A percentile compares a stretch with the other conserved stretches of the same genome.
These are phyloP conservation scores for Globisporangium takayamanum DNA, from an alignment of 352 stramenopile genomes.

Conservation along the genomic window DNA sequence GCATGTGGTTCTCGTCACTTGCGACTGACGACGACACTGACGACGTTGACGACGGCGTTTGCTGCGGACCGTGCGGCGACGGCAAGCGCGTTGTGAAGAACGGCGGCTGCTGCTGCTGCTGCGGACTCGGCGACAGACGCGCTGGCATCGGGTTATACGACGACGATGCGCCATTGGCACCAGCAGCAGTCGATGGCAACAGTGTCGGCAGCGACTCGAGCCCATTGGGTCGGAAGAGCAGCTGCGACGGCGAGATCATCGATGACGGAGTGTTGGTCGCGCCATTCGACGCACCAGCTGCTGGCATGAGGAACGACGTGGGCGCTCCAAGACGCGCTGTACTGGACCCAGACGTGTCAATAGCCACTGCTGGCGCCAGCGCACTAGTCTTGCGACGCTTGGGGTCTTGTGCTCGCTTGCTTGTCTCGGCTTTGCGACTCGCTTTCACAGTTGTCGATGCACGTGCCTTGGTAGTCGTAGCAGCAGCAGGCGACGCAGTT, in stretches of 20 bases:
- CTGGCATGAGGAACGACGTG: constrained; percentile 7
- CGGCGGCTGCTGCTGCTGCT: constrained; percentile 18
- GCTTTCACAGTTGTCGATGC: neutral
- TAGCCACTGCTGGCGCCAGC: neutral
- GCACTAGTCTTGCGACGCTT: constrained; percentile 15
- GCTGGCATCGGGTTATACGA: constrained; percentile 5
- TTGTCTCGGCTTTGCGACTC: constrained; percentile 8
- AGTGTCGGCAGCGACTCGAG: constrained; percentile 49
- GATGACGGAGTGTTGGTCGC: neutral
- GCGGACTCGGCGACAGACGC: constrained; percentile 15
- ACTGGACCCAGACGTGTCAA: neutral
- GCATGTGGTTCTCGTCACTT: constrained; percentile 51
- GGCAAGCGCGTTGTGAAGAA: constrained; percentile 42
- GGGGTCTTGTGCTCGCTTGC: constrained; percentile 7
- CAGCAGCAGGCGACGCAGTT: neutral
- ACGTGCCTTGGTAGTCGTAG: neutral
- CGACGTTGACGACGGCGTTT: neutral
- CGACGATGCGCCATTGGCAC: constrained; percentile 1
- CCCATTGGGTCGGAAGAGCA: constrained; percentile 30
- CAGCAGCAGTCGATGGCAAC: constrained; percentile 28
- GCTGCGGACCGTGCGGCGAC: constrained; percentile 6
- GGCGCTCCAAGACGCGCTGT: constrained; percentile 16
- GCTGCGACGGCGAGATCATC: constrained; percentile 29
- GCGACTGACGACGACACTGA: neutral
- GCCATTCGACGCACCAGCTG: constrained; percentile 1